phyloP scores from a whole-genome alignment of 352 stramenopile genomes.

The Phytopythium litorale region DNA sequence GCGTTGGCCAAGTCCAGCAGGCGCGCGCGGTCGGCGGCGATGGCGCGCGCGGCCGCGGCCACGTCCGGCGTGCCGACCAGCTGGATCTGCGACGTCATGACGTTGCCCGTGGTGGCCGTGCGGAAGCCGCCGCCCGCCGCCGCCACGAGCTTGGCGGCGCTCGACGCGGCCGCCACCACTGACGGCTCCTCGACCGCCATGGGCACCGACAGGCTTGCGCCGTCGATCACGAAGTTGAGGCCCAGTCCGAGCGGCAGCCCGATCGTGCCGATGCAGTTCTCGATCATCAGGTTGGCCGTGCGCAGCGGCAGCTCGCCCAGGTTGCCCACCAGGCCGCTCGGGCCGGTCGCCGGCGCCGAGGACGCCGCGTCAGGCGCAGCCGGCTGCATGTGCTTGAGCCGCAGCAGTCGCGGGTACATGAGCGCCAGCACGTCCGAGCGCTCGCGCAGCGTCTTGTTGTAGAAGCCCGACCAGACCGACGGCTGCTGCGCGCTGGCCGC shows the following conservation, averaged over 20 bases:
- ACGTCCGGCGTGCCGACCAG: conserved; percentile 73
- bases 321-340: conserved; percentile 30
- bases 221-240: conserved; percentile 86
- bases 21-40: conserved; percentile 46
- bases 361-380: not conserved
- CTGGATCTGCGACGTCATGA: conserved; percentile 88
- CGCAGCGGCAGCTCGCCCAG: conserved; percentile 71
- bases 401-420: conserved; percentile 73
- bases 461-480: conserved; percentile 85
- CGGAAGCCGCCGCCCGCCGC: conserved; percentile 64
- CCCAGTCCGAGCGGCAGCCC: conserved; percentile 82
- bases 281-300: conserved; percentile 86
- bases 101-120: conserved; percentile 72
- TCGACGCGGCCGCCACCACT: conserved; percentile 80
- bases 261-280: conserved; percentile 87
- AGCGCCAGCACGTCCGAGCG: conserved; percentile 80
- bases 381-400: conserved; percentile 20
- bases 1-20: conserved; percentile 72
- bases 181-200: conserved; percentile 87
- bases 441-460: conserved; percentile 87
- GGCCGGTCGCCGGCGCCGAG: not conserved
- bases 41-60: conserved; percentile 38
- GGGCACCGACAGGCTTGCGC: conserved; percentile 67
- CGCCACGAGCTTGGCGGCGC: conserved; percentile 78
- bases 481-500: conserved; percentile 39